Evolutionary conservation across 805 yeast species (phyloP).

Genomic region (Tetrapisispora namnaoensis): DNA sequence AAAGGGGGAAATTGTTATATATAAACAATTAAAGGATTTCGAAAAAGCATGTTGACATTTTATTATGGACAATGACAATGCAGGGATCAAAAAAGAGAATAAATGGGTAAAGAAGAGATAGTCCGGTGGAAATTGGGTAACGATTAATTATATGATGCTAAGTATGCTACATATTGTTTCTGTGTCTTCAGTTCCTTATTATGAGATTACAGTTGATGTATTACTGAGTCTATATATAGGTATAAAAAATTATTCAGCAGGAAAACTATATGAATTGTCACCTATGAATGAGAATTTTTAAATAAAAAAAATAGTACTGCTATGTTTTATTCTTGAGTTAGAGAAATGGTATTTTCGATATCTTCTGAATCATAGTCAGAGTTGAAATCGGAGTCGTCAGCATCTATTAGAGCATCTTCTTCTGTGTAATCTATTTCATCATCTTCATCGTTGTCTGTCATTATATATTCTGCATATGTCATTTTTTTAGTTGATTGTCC

Average conservation of each 20-base stretch:
- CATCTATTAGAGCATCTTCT: constrained; percentile 8
- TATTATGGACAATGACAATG: neutral
- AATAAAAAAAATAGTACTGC: neutral
- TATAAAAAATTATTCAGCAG: too few species aligned
- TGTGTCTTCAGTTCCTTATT: too few species aligned
- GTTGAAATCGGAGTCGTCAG: neutral
- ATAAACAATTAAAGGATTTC: too few species aligned
- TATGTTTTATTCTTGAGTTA: neutral
- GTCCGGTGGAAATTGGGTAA: too few species aligned
- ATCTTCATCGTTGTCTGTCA: constrained; percentile 9
- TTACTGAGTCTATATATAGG: too few species aligned
- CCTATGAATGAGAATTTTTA: neutral
- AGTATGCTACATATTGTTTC: too few species aligned
- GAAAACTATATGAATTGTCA: too few species aligned
- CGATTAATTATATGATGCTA: too few species aligned
- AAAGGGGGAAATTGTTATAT: too few species aligned
- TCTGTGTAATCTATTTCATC: constrained; percentile 11
- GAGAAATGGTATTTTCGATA: neutral
- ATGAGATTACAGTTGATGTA: too few species aligned
- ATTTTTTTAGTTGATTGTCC: constrained; percentile 14
- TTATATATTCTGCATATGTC: constrained; percentile 14
- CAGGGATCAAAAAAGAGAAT: neutral
- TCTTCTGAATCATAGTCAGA: constrained; percentile 2
- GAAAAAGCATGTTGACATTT: too few species aligned
- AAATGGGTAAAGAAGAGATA: too few species aligned